phyloP scores from a whole-genome alignment of 768 basidiomycete genomes.

The Suillus tomentosus region DNA sequence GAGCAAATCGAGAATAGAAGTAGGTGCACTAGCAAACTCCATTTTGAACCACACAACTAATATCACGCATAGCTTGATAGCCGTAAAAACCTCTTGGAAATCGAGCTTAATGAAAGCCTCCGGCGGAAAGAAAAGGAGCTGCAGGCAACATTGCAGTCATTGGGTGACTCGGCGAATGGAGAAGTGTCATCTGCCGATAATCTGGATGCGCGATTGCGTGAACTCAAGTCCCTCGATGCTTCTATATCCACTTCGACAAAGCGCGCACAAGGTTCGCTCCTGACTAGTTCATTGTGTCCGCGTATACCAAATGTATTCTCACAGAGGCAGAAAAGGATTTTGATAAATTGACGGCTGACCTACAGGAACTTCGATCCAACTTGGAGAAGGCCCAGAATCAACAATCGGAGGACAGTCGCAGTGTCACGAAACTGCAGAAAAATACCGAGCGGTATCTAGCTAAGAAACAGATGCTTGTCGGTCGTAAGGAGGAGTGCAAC shows the following conservation, averaged over 20 bases:
- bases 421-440: conserved; percentile 91
- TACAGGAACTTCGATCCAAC: conserved; percentile 65
- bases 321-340: conserved; percentile 72
- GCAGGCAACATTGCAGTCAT: conserved; percentile 68
- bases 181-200: conserved; percentile 63
- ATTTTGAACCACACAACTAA: background rate
- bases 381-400: conserved; percentile 80
- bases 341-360: conserved; percentile 58
- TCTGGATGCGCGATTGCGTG: conserved; percentile 66
- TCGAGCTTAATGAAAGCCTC: conserved; percentile 90
- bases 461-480: conserved; percentile 83
- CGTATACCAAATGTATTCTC: background rate
- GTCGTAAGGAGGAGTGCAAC: conserved; percentile 91
- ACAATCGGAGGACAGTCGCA: conserved; percentile 84
- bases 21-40: conserved; percentile 35
- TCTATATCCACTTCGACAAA: conserved; percentile 67
- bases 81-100: conserved; percentile 80
- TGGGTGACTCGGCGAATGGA: conserved; percentile 63
- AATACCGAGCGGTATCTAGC: conserved; percentile 92
- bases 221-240: conserved; percentile 65
- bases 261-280: conserved; percentile 56
- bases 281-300: background rate
- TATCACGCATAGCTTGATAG: conserved; percentile 49
- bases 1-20: conserved; percentile 69
- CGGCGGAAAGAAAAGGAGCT: conserved; percentile 80